Base-by-base conservation (phyloP, 1,284 basidiomycete genomes). In the Cerioporus squamosus region DNA sequence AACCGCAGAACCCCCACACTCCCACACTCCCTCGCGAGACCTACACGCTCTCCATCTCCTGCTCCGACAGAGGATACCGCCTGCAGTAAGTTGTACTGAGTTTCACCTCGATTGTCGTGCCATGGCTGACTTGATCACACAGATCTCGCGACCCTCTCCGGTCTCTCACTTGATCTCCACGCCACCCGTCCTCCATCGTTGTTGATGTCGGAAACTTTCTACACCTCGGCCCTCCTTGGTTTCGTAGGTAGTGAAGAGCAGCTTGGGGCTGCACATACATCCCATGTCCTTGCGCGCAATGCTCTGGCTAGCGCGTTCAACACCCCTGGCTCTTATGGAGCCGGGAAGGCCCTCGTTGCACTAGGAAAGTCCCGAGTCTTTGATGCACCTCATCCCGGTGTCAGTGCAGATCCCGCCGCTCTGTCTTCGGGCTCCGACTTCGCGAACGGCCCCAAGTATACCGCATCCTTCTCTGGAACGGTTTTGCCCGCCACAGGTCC, bases 321-420 rank as follows among this genome's bases (percentile, higher is more conserved):
- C 47, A n/a, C 59, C 18, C 63, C 63, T 7, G 63, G 63, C 14
- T 56, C 44, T 47, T 63, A 61, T 18, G 53, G 40, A 14, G 24
- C 60, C 7, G 61, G 39, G 15, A 54, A 40, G 20, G 53, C 50
- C 15, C 45, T 60, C 22, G 14, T 20, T 8, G 22, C 20, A 8
- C 46, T 65, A 4, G 45, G 36, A 8, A 53, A 47, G 17, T 58
- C 63, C 14, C 59, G 44, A 23, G 55, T 61, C 23, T 65, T 58
- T 55, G 61, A 65, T 36, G 63, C 61, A 14, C 57, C 55, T n/a
- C 59, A 60, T 44, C 42, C 55, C 20, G 61, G 53, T 22, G 46
- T 56, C 39, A 38, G 56, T 49, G 23, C 53, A 48, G 59, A 63
- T 24, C 54, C 59, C 17, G 48, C 51, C 12, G 58, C 61, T 2